phyloP scores from a whole-genome alignment of 2,329 filamentous ascomycete species.

The Neofusicoccum cordaticola region DNA sequence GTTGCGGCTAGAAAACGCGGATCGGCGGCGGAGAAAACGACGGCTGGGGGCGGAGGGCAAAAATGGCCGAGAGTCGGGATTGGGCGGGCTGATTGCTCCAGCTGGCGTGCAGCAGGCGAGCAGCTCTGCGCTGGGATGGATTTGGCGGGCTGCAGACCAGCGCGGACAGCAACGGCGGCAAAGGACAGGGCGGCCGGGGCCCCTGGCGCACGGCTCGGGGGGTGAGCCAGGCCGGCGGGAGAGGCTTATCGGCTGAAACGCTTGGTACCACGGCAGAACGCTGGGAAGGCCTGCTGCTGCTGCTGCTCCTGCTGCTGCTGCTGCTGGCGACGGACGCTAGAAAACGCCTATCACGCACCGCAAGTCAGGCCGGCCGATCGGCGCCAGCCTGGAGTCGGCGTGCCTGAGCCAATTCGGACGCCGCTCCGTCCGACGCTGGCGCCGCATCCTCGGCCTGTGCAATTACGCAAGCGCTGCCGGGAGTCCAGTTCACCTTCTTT shows the following conservation, averaged over 20 bases:
- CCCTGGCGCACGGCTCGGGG: slow-evolving; percentile 6
- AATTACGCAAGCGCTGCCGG: too few species aligned
- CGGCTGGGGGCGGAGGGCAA: not conserved
- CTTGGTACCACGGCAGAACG: slow-evolving; percentile 4
- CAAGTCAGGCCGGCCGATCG: not conserved
- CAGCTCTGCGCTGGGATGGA: not conserved
- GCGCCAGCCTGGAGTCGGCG: not conserved
- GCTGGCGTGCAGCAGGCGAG: not conserved
- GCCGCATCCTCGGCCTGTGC: not conserved
- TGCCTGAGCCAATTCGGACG: not conserved
- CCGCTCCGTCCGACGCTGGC: not conserved
- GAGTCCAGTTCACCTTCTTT: too few species aligned
- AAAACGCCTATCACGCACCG: slow-evolving; percentile 5
- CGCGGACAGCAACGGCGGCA: not conserved
- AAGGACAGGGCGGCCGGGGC: not conserved
- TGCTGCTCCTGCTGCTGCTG: too few species aligned
- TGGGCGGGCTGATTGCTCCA: not conserved
- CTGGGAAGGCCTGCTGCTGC: not conserved
- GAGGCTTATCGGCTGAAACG: slow-evolving; percentile 15
- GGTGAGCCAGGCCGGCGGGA: slow-evolving; percentile 7
- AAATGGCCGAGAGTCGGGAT: not conserved
- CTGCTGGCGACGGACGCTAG: not conserved
- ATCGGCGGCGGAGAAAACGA: not conserved
- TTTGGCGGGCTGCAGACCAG: not conserved
- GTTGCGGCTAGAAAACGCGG: not conserved